phyloP scores from a whole-genome alignment of 2,329 filamentous ascomycete species.

The Cordyceps javanica region DNA sequence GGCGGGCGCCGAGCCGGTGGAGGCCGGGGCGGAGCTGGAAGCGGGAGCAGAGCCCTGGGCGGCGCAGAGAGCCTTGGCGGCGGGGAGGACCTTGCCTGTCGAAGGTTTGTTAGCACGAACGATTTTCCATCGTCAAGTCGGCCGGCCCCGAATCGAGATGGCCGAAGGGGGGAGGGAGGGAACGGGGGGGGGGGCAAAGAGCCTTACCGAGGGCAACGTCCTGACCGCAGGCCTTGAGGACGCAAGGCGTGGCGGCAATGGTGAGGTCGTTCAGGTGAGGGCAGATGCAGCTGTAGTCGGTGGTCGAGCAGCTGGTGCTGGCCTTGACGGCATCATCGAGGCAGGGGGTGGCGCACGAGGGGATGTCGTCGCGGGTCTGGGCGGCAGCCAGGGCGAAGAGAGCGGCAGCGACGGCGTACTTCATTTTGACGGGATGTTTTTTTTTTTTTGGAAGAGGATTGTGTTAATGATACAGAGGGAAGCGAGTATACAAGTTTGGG shows the following conservation, averaged over 20 bases:
- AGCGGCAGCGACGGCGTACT: slow-evolving; percentile 29
- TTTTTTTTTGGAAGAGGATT: slow-evolving; percentile 3
- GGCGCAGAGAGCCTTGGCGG: slow-evolving; percentile 29
- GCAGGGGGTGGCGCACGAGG: slow-evolving; percentile 33
- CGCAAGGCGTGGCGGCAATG: slow-evolving; percentile 27
- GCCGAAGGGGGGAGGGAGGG: neutral
- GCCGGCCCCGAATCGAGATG: neutral
- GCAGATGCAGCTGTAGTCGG: slow-evolving; percentile 31
- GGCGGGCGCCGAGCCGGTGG: slow-evolving; percentile 8
- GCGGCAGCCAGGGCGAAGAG: slow-evolving; percentile 29
- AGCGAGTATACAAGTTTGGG: slow-evolving; percentile 28
- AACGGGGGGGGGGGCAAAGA: slow-evolving; percentile 13
- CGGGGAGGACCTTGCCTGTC: slow-evolving; percentile 34
- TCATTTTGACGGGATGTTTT: slow-evolving; percentile 28
- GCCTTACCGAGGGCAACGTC: slow-evolving; percentile 34
- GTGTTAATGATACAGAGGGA: slow-evolving; percentile 16
- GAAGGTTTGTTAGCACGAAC: slow-evolving; percentile 16
- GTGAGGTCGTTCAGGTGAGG: slow-evolving; percentile 27
- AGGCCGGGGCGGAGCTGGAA: slow-evolving; percentile 7
- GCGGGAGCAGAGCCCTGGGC: slow-evolving; percentile 8
- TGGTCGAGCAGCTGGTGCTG: slow-evolving; percentile 25
- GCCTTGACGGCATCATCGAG: slow-evolving; percentile 26
- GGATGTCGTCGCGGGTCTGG: slow-evolving; percentile 29
- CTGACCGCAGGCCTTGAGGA: slow-evolving; percentile 30
- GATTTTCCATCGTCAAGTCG: neutral